A percentile compares a stretch with the other conserved stretches of the same genome.
phyloP scores from a whole-genome alignment of 805 yeast species.

The Wickerhamiella alocasiicola region DNA sequence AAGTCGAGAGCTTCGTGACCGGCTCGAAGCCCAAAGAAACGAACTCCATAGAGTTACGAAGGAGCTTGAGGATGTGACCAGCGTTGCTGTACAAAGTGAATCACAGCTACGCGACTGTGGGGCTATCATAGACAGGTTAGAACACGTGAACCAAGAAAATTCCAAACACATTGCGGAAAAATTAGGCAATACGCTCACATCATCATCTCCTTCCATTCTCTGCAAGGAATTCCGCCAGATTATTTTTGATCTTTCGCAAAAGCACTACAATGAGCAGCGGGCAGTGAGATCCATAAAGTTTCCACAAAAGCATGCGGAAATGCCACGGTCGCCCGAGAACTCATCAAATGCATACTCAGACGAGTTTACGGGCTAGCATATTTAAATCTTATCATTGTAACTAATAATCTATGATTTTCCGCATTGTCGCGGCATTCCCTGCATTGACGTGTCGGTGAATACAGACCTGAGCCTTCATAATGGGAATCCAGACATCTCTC shows the following conservation, averaged over 20 bases:
- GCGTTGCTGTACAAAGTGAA: slow-evolving; percentile 28
- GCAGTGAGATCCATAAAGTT: slow-evolving; percentile 12
- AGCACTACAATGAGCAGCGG: slow-evolving; percentile 23
- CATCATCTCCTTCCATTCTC: slow-evolving; percentile 19
- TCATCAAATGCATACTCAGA: too few relatives aligned
- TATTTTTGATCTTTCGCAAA: slow-evolving; percentile 22
- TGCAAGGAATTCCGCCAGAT: slow-evolving; percentile 28
- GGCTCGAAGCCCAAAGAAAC: slow-evolving; percentile 23
- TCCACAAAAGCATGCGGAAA: not conserved
- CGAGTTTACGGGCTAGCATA: too few relatives aligned
- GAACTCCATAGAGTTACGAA: slow-evolving; percentile 26
- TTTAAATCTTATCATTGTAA: too few relatives aligned
- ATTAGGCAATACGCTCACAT: slow-evolving; percentile 13
- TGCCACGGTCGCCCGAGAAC: too few relatives aligned
- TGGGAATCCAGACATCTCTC: too few relatives aligned
- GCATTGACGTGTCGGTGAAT: too few relatives aligned
- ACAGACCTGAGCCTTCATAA: too few relatives aligned
- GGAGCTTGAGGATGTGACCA: slow-evolving; percentile 29
- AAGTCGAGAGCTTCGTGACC: slow-evolving; percentile 22
- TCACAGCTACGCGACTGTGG: slow-evolving; percentile 20
- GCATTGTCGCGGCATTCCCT: too few relatives aligned
- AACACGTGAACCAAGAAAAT: slow-evolving; percentile 17
- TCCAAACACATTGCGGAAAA: slow-evolving; percentile 12
- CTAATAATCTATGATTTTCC: too few relatives aligned
- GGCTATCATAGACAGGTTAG: slow-evolving; percentile 19